phyloP scores from a whole-genome alignment of 441 rosid genomes.

The Adansonia rubrostipa region DNA sequence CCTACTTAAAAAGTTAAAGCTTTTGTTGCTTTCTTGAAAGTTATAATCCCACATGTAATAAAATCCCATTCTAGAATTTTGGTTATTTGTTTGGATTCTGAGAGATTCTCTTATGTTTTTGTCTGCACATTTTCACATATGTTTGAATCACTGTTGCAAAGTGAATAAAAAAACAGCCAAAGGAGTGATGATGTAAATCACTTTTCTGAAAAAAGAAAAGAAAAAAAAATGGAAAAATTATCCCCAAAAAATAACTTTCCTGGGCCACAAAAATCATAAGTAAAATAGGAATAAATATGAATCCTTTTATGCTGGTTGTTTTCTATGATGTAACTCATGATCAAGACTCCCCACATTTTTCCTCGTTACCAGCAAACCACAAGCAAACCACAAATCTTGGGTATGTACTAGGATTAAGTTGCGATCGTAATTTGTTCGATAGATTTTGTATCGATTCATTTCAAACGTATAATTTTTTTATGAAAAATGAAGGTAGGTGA shows the following conservation, averaged over 20 bases:
- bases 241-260: not conserved
- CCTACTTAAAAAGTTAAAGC: not conserved
- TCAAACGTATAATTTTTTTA: too few relatives aligned
- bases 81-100: not conserved
- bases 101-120: not conserved
- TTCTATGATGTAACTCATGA: not conserved
- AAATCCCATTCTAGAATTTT: too few relatives aligned
- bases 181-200: not conserved
- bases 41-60: not conserved
- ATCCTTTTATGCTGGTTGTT: not conserved
- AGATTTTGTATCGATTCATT: too few relatives aligned
- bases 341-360: not conserved
- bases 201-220: not conserved
- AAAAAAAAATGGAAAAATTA: not conserved
- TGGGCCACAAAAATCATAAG: slow-evolving; percentile 2
- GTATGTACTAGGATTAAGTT: too few relatives aligned
- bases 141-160: not conserved
- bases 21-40: not conserved
- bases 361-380: not conserved
- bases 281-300: not conserved
- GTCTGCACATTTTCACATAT: not conserved
- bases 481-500: too few relatives aligned
- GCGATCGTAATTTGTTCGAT: too few relatives aligned
- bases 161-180: not conserved
- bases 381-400: too few relatives aligned